phyloP scores from a whole-genome alignment of 345 rosid genomes.

The rapeseed (Brassica napus) region Da-Ae NC_063446.1:42868001-42868500 shows the following conservation, averaged over 20 bases:
- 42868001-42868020: too few species aligned
- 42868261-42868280: slow-evolving; percentile 83
- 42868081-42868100: too few species aligned
- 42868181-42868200: neutral
- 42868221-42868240: neutral
- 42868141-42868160: neutral
- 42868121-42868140: slow-evolving; percentile 7
- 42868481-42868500: slow-evolving; percentile 47
- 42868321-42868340: neutral
- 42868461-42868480: slow-evolving; percentile 87
- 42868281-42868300: slow-evolving; percentile 67
- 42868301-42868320: neutral
- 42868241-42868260: slow-evolving; percentile 53
- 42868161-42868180: slow-evolving; percentile 46
- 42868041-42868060: too few species aligned
- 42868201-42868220: neutral
- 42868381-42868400: slow-evolving; percentile 84
- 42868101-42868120: neutral
- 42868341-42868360: neutral
- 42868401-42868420: slow-evolving; percentile 92
- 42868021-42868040: too few species aligned
- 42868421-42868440: slow-evolving; percentile 85
- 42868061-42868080: too few species aligned
- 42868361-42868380: neutral
- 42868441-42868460: slow-evolving; percentile 84